Conservation (phyloP, 2,329 filamentous ascomycete genomes). For the Botryotinia calthae region DNA sequence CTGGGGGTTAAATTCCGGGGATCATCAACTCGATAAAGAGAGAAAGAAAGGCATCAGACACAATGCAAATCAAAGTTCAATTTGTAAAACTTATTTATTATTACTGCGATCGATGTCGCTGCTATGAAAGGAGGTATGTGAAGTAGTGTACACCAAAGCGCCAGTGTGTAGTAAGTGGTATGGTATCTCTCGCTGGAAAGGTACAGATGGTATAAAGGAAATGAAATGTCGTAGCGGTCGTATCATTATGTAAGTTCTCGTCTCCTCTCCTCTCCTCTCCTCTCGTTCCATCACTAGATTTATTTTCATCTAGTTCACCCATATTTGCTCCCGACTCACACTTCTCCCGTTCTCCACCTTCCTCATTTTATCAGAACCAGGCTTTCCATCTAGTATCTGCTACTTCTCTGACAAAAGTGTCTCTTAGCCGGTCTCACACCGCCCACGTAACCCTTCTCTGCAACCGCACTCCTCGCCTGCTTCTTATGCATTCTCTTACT, state of each 20-base stretch:
- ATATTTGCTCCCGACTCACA: neutral
- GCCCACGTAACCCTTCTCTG: conserved; percentile 26
- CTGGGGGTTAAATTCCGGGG: no score
- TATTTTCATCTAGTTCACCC: neutral
- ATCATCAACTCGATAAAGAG: no score
- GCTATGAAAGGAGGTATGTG: neutral
- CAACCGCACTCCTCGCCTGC: conserved; percentile 22
- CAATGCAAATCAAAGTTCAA: no score
- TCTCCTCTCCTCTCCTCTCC: no score
- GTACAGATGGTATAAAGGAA: neutral
- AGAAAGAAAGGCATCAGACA: no score
- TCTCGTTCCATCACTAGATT: neutral
- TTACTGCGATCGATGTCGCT: neutral
- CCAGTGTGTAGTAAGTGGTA: neutral
- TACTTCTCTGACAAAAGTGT: conserved; percentile 29
- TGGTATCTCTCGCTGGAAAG: conserved; percentile 9
- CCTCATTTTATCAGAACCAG: neutral
- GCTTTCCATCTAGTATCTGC: conserved; percentile 17
- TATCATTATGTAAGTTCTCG: neutral
- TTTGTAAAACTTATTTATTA: neutral
- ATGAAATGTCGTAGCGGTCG: neutral
- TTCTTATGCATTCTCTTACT: conserved; percentile 39
- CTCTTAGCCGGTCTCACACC: conserved; percentile 22
- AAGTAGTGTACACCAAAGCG: neutral
- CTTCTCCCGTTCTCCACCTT: neutral